Base-by-base conservation (phyloP, 116 monocot species). In the Zostera marina region DNA sequence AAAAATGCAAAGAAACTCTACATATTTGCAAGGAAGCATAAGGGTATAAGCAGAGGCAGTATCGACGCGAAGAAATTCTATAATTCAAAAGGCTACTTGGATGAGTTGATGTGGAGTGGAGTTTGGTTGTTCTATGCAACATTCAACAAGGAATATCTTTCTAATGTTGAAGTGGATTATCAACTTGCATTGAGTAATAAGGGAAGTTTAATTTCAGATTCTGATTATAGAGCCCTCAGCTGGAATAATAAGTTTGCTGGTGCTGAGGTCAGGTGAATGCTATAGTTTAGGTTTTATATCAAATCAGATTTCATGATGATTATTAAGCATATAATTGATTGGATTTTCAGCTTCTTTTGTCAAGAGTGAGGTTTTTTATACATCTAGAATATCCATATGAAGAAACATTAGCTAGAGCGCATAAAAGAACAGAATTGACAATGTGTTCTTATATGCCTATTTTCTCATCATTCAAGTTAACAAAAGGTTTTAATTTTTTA, bases 381-480 rank as follows among this genome's bases (percentile, higher is more conserved):
- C 68, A 68, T 60, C 77, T 72, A 7, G 77, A 72, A 12, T 77
- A 72, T 20, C 77, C 77, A 4, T 68, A 72, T 32, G 77, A 77
- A 64, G 72, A 77, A 63, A 68, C 64, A n/a, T 48, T 72, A 56
- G 60, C 46, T 23, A 68, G 68, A 46, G 67, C 64, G 25, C 72
- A 77, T 48, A 67, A 72, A 53, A 67, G 68, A 54, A 67, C 72
- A 8, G 62, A 40, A 41, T 54, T 72, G 20, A 22, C 72, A 21
- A 77, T 77, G 77, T 77, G 77, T 32, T 77, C 77, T 11, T 77
- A 77, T 60, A 52, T 77, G 13, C 67, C 77, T 8, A 46, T 72
- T 41, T 77, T 71, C 55, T 45, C 43, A 14, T 52, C 60, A 10
- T 77, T 68, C 47, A 72, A 64, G 52, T 42, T 72, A 61, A 77